Evolutionary conservation across 257 asterid species (phyloP).

Genomic region (Rauvolfia tetraphylla): DNA sequence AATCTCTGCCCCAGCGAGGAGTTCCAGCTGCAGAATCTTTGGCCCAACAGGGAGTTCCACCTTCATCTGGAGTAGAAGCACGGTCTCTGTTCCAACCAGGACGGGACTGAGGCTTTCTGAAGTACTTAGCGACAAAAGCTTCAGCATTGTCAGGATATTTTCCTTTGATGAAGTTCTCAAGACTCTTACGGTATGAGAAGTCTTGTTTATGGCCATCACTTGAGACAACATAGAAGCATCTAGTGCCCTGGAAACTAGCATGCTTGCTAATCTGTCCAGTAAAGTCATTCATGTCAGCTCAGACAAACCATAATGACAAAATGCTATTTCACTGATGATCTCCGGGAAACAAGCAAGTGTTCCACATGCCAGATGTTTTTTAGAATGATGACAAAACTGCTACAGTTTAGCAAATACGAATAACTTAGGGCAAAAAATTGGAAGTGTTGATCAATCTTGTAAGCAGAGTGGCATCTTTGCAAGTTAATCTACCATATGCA

Average conservation of each 20-base stretch:
- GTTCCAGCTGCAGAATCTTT: neutral
- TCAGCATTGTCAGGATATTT: constrained; percentile 75
- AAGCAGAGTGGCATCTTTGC: neutral
- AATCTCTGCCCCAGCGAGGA: neutral
- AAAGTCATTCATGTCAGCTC: constrained; percentile 23
- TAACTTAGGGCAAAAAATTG: neutral
- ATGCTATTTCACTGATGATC: neutral
- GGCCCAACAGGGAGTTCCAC: neutral
- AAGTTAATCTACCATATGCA: neutral
- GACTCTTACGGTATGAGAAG: constrained; percentile 76
- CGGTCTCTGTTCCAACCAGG: constrained; percentile 5
- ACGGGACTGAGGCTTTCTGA: constrained; percentile 58
- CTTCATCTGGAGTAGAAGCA: neutral
- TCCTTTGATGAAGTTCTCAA: constrained; percentile 53
- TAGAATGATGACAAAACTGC: neutral
- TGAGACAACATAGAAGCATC: constrained; percentile 80
- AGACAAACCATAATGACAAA: neutral
- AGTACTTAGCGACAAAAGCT: constrained; percentile 58
- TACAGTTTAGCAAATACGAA: neutral
- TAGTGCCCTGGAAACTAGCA: constrained; percentile 58
- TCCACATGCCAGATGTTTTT: neutral
- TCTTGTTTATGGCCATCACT: constrained; percentile 62
- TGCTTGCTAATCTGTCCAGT: constrained; percentile 64
- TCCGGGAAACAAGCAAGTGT: neutral
- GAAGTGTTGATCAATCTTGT: neutral